phyloP scores from a whole-genome alignment of 2,329 filamentous ascomycete genomes.

The Tolypocladium amazonense region DNA sequence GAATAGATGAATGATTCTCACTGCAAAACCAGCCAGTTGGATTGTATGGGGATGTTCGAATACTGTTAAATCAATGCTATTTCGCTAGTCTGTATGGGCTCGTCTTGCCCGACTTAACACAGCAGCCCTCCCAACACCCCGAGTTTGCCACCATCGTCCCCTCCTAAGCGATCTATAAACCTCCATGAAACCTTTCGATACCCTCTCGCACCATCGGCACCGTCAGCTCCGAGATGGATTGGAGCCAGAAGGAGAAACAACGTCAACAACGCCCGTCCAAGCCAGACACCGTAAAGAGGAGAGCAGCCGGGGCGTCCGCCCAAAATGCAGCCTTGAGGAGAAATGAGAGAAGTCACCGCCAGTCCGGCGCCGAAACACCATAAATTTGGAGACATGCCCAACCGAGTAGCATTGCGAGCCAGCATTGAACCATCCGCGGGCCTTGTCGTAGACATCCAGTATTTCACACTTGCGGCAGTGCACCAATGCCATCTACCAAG shows the following conservation, averaged over 20 bases:
- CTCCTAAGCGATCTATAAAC: background rate
- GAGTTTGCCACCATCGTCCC: background rate
- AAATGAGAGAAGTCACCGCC: background rate
- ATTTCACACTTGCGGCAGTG: constrained; percentile 20
- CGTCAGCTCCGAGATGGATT: background rate
- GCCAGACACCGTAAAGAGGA: background rate
- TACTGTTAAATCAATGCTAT: background rate
- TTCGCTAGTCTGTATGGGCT: background rate
- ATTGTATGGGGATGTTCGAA: background rate
- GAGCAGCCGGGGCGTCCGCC: background rate
- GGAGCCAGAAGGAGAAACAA: background rate
- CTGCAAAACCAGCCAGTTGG: background rate
- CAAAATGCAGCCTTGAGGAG: background rate
- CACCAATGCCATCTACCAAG: constrained; percentile 35
- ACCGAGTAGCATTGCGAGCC: background rate
- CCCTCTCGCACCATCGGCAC: background rate
- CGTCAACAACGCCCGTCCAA: background rate
- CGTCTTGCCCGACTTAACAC: background rate
- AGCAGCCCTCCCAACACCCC: background rate
- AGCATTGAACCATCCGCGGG: too few species aligned
- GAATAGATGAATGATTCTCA: background rate
- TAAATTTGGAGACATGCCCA: background rate
- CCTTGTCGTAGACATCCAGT: background rate
- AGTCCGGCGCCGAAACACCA: constrained; percentile 1
- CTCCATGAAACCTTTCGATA: background rate